Base-by-base conservation (phyloP, 768 basidiomycete species). In the Lactarius tabidus region DNA sequence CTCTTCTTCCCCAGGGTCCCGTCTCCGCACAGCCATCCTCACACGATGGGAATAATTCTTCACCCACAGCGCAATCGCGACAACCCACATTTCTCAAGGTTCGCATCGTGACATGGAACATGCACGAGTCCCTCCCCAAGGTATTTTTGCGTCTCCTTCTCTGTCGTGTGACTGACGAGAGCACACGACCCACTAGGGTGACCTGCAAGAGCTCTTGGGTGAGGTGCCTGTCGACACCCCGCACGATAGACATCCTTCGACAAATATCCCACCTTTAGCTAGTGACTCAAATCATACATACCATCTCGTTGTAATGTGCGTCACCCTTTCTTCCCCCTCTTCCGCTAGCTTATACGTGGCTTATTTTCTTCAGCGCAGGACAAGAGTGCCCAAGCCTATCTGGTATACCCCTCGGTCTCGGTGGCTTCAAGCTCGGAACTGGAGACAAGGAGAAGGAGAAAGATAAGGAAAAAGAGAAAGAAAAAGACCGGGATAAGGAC, bases 371-470 rank as follows among this genome's bases (percentile, higher is more conserved):
- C 36, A 83, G 82, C 55, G 82, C 81, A 14, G 90, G 90, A 31
- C 90, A 93, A 72, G 90, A 92, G 79, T 93, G 90, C 71, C 90
- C 90, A 7, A 89, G 87, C n/a, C 77, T 82, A 36, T 88, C 85
- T n/a, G 89, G 90, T 26, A 86, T 91, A 53, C 90, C 90, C 6
- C 85, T 87, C 83, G 90, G 87, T 15, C 76, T 92, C 9, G 88
- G 87, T 43, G 87, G 89, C 52, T 85, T 91, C 75, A 91, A 86
- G 72, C 78, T 87, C 79, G 83, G 64, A 82, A 83, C 59, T 64
- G 63, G 54, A 5, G 73, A 72, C n/a, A 77, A 75, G 59, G 77
- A 78, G 5, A 76, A 72, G 59, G 72, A 45, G 0, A 45, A 45
- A 33, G 33, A 33, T 8, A 33, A 33, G 33, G 33, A 33, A 2